A percentile compares a stretch with the other conserved stretches of the same genome.
phyloP scores from a whole-genome alignment of 2,329 filamentous ascomycete species.

The Colletotrichum trifolii region DNA sequence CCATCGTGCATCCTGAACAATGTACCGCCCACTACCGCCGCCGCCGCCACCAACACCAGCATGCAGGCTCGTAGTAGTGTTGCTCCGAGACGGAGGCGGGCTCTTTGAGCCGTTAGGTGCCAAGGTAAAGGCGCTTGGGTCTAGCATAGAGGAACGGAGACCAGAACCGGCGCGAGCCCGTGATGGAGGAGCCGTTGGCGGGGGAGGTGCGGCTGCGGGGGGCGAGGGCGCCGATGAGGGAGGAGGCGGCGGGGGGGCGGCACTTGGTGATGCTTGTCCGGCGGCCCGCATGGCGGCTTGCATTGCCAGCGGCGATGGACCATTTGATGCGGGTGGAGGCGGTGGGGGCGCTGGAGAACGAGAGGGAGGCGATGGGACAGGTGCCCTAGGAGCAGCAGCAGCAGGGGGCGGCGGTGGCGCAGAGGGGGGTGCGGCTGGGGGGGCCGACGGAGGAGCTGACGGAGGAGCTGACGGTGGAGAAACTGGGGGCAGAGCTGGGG shows the following conservation, averaged over 20 bases:
- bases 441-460: conserved; percentile 52
- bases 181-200: conserved; percentile 46
- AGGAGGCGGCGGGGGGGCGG: conserved; percentile 50
- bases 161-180: conserved; percentile 56
- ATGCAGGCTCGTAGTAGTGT: conserved; percentile 39
- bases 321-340: conserved; percentile 46
- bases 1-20: conserved; percentile 84
- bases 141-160: conserved; percentile 72
- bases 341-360: conserved; percentile 49
- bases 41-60: conserved; percentile 23
- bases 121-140: conserved; percentile 81
- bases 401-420: conserved; percentile 55
- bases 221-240: conserved; percentile 53
- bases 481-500: conserved; percentile 54
- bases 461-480: conserved; percentile 53
- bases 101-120: conserved; percentile 69
- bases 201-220: conserved; percentile 50
- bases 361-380: conserved; percentile 50
- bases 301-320: conserved; percentile 53
- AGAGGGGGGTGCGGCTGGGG: conserved; percentile 51
- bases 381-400: conserved; percentile 49
- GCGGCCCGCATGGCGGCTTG: conserved; percentile 58
- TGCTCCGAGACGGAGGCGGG: conserved; percentile 56
- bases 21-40: conserved; percentile 52
- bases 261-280: conserved; percentile 51